Base-by-base conservation (phyloP, 2,329 filamentous ascomycete species). In the Xylariaceae sp. region DNA sequence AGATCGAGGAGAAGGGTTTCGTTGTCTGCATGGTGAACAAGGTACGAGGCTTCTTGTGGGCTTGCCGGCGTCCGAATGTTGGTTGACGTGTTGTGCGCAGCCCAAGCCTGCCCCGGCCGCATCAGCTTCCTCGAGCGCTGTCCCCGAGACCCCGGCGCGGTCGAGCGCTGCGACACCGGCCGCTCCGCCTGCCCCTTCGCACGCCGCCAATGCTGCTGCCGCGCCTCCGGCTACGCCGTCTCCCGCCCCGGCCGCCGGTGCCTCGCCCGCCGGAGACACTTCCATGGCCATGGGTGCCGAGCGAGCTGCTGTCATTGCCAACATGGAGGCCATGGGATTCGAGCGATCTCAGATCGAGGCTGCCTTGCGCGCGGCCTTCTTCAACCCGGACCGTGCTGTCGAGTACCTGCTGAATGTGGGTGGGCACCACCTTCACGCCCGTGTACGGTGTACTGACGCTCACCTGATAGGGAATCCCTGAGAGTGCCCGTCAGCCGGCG, bases 1-100 rank as follows among this genome's bases (percentile, higher is more conserved):
- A 87, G 65, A 96, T 98, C 44, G 90, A 98, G 65, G 92, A 96
- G 75, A 98, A 96, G 73, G 92, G 92, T 23, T 98, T 96, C 60
- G 88, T 98, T 53, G 92, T 98, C 40, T 98, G 92, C 68, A 94
- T 98, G 80, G 81, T 94, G 52, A 87, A 86, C 58, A 96, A 96
- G 84, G 89, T 94, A 68, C 43, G 61, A 43, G 35, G n/a, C n/a
- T n/a, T n/a, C n/a, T n/a, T n/a, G n/a, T n/a, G n/a, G n/a, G n/a
- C n/a, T n/a, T 22, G 14, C 19, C 18, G 5, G 8, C 16, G 17
- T 29, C 10, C 19, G 16, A 15, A 12, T 29, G 19, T 19, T 24
- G 25, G 26, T 29, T 35, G 12, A 29, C 37, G 11, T 32, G 14
- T 34, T 36, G 24, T 25, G 19, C 26, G 42, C 57, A 90, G 78